phyloP scores from a whole-genome alignment of 345 rosid species.

The Citrus mangshanensis region DNA sequence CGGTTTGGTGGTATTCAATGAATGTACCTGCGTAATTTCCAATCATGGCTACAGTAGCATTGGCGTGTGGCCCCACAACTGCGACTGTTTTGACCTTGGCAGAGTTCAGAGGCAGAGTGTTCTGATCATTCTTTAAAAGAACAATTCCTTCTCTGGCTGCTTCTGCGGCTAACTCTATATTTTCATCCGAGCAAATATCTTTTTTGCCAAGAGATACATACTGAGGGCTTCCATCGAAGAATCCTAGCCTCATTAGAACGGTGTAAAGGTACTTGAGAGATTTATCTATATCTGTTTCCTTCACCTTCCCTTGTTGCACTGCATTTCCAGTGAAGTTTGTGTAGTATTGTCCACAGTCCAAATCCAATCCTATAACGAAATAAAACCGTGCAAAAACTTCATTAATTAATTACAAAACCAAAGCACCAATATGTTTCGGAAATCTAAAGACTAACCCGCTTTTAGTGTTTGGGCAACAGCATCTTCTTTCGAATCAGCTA shows the following conservation, averaged over 20 bases:
- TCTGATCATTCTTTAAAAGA: constrained; percentile 42
- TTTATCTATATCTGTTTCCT: constrained; percentile 31
- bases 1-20: no score
- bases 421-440: no score
- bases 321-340: constrained; percentile 29
- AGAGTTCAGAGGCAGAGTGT: constrained; percentile 29
- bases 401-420: no score
- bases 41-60: constrained; percentile 47
- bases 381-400: no score
- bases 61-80: constrained; percentile 51
- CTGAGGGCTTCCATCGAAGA: constrained; percentile 49
- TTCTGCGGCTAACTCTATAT: constrained; percentile 46
- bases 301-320: constrained; percentile 39
- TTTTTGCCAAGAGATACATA: constrained; percentile 29
- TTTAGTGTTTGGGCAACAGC: constrained; percentile 48
- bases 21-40: constrained; percentile 53
- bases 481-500: constrained; percentile 43
- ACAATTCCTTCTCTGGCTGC: constrained; percentile 62
- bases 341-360: constrained; percentile 60
- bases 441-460: constrained; percentile 29
- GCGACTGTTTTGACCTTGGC: constrained; percentile 27
- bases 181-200: constrained; percentile 31
- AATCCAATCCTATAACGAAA: constrained; percentile 27
- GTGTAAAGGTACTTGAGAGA: constrained; percentile 31
- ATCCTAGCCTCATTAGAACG: constrained; percentile 65